A percentile compares a stretch with the other conserved stretches of the same genome.
phyloP scores from a whole-genome alignment of 106 monocot genomes.

The Amphibolis antarctica region DNA sequence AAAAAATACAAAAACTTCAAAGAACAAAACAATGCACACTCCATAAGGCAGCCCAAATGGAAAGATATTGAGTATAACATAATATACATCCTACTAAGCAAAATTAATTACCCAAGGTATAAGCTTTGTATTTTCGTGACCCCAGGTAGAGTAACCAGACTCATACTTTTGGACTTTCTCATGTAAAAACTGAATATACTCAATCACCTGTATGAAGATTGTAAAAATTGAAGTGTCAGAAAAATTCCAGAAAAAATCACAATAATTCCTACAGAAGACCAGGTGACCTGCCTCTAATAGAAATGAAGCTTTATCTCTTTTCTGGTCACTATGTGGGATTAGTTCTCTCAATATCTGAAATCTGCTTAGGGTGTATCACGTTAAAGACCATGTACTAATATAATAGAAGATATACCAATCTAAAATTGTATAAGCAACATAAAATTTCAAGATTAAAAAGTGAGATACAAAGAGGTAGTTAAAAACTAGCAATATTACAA shows the following conservation, averaged over 20 bases:
- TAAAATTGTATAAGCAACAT: background rate
- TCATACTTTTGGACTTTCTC: conserved; percentile 53
- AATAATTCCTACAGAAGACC: background rate
- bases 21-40: too few relatives aligned
- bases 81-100: background rate
- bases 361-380: conserved; percentile 18
- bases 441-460: too few relatives aligned
- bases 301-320: conserved; percentile 20
- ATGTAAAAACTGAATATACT: conserved; percentile 37
- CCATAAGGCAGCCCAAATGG: too few relatives aligned
- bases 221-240: background rate
- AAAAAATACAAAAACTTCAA: too few relatives aligned
- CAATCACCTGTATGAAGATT: conserved; percentile 31
- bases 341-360: conserved; percentile 59
- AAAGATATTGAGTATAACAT: background rate
- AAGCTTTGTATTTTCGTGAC: conserved; percentile 31
- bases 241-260: background rate
- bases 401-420: background rate
- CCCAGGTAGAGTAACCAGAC: conserved; percentile 17
- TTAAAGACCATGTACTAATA: conserved; percentile 17
- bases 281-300: conserved; percentile 10
- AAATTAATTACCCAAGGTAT: conserved; percentile 42
- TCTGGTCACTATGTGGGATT: conserved; percentile 23
- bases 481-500: too few relatives aligned
- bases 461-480: too few relatives aligned